A percentile compares a stretch with the other conserved stretches of the same genome.
These are phyloP conservation scores for Penicillium glabrum DNA, from an alignment of 2,329 filamentous ascomycete species.

Conservation along the genomic window DNA sequence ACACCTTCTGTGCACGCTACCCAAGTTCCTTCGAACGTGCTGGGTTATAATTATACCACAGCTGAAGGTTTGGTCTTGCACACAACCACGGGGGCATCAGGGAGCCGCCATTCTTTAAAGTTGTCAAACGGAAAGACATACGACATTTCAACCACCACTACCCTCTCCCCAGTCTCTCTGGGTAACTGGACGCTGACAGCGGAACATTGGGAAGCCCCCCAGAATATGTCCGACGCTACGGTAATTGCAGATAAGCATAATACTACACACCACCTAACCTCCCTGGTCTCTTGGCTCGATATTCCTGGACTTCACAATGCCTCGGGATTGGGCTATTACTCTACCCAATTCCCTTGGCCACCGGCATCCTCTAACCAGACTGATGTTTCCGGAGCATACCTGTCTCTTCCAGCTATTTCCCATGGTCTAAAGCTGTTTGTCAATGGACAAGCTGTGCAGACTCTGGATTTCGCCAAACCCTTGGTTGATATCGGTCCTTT, in stretches of 20 bases:
- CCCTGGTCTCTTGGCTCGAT: constrained; percentile 36
- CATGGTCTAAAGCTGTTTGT: not conserved
- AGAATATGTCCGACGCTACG: constrained; percentile 28
- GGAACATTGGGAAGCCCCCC: constrained; percentile 43
- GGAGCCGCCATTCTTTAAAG: too few relatives aligned
- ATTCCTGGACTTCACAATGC: constrained; percentile 30
- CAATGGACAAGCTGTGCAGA: too few relatives aligned
- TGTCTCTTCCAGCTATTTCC: not conserved
- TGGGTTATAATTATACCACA: too few relatives aligned
- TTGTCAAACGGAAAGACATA: too few relatives aligned
- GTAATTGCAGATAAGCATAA: constrained; percentile 1
- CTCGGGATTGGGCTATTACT: not conserved
- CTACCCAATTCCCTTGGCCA: not conserved
- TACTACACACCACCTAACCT: constrained; percentile 7
- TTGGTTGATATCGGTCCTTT: too few relatives aligned
- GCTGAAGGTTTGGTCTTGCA: too few relatives aligned
- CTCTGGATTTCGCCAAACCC: too few relatives aligned
- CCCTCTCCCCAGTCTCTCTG: not conserved
- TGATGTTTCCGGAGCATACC: not conserved
- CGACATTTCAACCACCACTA: too few relatives aligned
- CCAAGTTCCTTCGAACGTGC: too few relatives aligned
- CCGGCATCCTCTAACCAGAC: not conserved
- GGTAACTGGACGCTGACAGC: constrained; percentile 37
- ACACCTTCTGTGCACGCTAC: too few relatives aligned
- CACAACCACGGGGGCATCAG: too few relatives aligned